These are phyloP conservation scores for Aspergillus sp. DNA, from an alignment of 2,329 filamentous ascomycete genomes.

Conservation along the genomic window DNA sequence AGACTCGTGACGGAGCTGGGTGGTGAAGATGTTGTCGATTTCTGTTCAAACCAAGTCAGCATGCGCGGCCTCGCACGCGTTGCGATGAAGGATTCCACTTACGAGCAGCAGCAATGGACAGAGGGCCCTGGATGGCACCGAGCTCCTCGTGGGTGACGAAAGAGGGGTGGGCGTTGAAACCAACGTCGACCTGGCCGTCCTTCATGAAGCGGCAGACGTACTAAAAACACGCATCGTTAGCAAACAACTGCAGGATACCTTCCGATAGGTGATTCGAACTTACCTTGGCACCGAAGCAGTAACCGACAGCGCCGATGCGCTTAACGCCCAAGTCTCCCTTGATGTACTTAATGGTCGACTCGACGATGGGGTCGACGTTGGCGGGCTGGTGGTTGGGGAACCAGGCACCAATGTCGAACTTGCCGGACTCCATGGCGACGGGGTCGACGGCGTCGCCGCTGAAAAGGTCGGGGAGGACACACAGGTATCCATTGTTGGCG, in stretches of 20 bases:
- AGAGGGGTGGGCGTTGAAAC: conserved; percentile 74
- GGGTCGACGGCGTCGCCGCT: conserved; percentile 63
- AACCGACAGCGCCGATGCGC: conserved; percentile 67
- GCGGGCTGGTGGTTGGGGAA: conserved; percentile 51
- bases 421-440: conserved; percentile 50
- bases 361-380: conserved; percentile 57
- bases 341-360: conserved; percentile 56
- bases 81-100: conserved; percentile 22
- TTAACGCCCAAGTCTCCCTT: conserved; percentile 58
- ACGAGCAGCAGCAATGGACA: conserved; percentile 65
- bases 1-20: conserved; percentile 64
- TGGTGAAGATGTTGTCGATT: conserved; percentile 66
- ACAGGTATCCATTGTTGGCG: conserved; percentile 71
- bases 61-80: background rate
- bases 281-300: conserved; percentile 75
- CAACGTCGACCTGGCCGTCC: conserved; percentile 65
- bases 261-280: conserved; percentile 14
- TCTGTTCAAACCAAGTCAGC: conserved; percentile 44
- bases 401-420: conserved; percentile 56
- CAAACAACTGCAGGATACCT: background rate
- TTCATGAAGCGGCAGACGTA: conserved; percentile 70
- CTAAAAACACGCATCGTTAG: conserved; percentile 37
- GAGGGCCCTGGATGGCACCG: conserved; percentile 63
- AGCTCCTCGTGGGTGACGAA: conserved; percentile 72
- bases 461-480: conserved; percentile 71